These are phyloP conservation scores for Gelatoporia subvermispora DNA, from an alignment of 768 basidiomycete species.

Conservation along the genomic window DNA sequence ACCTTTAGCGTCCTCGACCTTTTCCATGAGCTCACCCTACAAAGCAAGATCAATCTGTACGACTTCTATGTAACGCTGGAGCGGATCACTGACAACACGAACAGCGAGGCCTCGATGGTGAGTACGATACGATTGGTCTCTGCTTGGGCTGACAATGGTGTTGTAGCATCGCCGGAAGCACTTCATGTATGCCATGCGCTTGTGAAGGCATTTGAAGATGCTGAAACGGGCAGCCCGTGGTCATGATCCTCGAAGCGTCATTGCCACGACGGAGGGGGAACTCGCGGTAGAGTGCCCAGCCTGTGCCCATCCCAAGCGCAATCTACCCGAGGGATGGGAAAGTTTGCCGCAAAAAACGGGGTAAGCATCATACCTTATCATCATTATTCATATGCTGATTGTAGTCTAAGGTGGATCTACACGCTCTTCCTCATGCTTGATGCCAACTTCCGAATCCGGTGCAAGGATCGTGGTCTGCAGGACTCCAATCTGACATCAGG, in stretches of 20 bases:
- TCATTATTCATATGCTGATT: too few relatives aligned
- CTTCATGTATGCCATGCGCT: constrained; percentile 8
- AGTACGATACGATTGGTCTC: not conserved
- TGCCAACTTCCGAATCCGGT: constrained; percentile 22
- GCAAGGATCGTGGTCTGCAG: constrained; percentile 10
- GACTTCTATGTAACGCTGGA: constrained; percentile 27
- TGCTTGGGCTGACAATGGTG: too few relatives aligned
- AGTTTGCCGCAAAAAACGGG: constrained; percentile 1
- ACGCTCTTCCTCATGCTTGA: constrained; percentile 22
- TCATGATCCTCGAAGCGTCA: constrained; percentile 13
- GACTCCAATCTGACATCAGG: constrained; percentile 10
- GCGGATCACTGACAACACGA: constrained; percentile 26
- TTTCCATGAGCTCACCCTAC: constrained; percentile 30
- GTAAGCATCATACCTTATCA: constrained; percentile 7
- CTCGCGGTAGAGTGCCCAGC: constrained; percentile 19
- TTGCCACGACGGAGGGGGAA: constrained; percentile 5
- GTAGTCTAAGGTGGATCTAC: constrained; percentile 24
- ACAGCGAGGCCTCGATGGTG: constrained; percentile 6
- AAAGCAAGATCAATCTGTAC: constrained; percentile 28
- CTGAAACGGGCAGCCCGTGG: constrained; percentile 17
- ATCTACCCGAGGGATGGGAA: constrained; percentile 17
- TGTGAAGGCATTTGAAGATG: constrained; percentile 14
- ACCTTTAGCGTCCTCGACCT: constrained; percentile 26
- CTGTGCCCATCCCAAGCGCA: constrained; percentile 18
- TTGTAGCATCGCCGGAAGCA: constrained; percentile 16